These are phyloP conservation scores for Mucuna pruriens DNA, from an alignment of 306 rosid genomes.

Conservation along the genomic window DNA sequence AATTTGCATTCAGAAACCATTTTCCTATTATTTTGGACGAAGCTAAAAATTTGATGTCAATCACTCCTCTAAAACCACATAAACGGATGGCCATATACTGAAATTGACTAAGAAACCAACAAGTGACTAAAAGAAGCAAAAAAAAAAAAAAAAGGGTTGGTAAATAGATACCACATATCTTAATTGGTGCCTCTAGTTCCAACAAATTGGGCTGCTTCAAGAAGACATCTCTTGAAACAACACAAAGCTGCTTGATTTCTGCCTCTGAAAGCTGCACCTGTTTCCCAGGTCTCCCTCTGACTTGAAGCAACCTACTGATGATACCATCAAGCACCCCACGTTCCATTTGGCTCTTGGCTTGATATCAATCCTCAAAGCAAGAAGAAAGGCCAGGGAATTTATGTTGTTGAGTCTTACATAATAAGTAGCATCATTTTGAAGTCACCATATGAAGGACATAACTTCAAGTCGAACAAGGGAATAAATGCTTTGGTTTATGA, in stretches of 20 bases:
- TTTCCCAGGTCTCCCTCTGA: conserved; percentile 49
- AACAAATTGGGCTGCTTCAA: conserved; percentile 48
- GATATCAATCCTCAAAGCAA: conserved; percentile 18
- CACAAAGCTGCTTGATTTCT: conserved; percentile 49
- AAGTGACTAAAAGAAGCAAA: neutral
- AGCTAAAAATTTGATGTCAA: neutral
- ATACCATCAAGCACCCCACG: conserved; percentile 44
- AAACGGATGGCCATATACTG: neutral
- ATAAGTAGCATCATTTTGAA: conserved; percentile 36
- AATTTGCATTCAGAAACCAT: neutral
- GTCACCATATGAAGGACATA: conserved; percentile 25
- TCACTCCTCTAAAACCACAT: conserved; percentile 25
- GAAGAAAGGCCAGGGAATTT: conserved; percentile 34
- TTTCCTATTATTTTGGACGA: neutral
- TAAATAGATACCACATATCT: conserved; percentile 45
- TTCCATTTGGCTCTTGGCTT: conserved; percentile 35
- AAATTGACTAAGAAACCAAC: neutral
- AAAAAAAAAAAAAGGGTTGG: neutral
- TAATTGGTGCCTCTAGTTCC: conserved; percentile 51
- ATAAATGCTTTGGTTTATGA: conserved; percentile 35
- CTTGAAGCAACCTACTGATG: conserved; percentile 48
- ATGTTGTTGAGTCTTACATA: conserved; percentile 37
- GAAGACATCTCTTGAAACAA: conserved; percentile 44
- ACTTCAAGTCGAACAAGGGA: conserved; percentile 40
- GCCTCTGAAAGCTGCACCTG: conserved; percentile 48